phyloP scores from a whole-genome alignment of 2,329 filamentous ascomycete species.

The Fusarium brevicatenulatum region DNA sequence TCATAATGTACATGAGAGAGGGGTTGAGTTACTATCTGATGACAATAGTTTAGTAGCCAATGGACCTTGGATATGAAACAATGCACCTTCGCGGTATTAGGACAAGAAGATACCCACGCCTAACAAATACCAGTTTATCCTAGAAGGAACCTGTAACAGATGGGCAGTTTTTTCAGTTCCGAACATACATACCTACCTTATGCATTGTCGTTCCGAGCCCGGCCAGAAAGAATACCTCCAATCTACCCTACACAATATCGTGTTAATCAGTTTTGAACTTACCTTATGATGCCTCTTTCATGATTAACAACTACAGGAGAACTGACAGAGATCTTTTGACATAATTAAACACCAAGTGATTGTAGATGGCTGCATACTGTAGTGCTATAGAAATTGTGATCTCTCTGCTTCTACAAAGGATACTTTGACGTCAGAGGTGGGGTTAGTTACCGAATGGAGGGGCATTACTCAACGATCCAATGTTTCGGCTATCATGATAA shows the following conservation, averaged over 20 bases:
- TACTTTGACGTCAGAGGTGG: slow-evolving; percentile 35
- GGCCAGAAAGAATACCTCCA: not conserved
- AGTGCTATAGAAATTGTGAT: not conserved
- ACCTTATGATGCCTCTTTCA: not conserved
- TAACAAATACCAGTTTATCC: not conserved
- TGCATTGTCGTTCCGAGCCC: not conserved
- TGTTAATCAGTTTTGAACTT: not conserved
- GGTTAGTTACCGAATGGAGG: slow-evolving; percentile 18
- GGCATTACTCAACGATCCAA: slow-evolving; percentile 9
- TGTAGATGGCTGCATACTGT: not conserved
- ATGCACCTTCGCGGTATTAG: not conserved
- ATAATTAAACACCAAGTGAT: too few species aligned
- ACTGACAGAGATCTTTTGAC: not conserved
- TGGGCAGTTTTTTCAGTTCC: not conserved
- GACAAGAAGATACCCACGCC: too few species aligned
- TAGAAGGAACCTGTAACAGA: not conserved
- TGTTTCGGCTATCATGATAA: slow-evolving; percentile 1
- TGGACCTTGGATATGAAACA: not conserved
- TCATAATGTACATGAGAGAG: not conserved
- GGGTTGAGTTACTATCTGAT: not conserved
- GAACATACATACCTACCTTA: not conserved
- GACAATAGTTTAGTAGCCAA: not conserved
- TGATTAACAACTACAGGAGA: not conserved
- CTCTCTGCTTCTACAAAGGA: not conserved
- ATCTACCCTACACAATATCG: not conserved